phyloP scores from a whole-genome alignment of 2,329 filamentous ascomycete genomes.

The Sclerotinia minor region DNA sequence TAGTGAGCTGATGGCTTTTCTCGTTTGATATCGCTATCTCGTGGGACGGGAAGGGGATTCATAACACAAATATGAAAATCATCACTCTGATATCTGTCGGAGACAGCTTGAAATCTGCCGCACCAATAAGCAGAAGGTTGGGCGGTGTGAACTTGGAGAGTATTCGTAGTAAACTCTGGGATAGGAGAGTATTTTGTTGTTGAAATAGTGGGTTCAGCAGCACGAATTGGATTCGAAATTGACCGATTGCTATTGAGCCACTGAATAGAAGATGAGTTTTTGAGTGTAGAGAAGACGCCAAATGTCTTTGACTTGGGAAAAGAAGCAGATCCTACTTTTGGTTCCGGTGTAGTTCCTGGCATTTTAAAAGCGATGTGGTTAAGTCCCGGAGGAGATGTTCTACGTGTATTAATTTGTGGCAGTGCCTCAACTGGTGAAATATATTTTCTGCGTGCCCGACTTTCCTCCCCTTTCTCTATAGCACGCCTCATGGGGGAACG shows the following conservation, averaged over 20 bases:
- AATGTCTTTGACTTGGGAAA: slow-evolving; percentile 49
- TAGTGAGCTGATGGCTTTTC: slow-evolving; percentile 5
- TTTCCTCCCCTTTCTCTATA: slow-evolving; percentile 31
- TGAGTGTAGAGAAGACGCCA: slow-evolving; percentile 49
- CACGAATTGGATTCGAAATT: slow-evolving; percentile 22
- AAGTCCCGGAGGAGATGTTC: slow-evolving; percentile 23
- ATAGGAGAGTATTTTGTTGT: slow-evolving; percentile 20
- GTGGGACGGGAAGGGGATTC: slow-evolving; percentile 20
- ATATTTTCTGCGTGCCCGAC: neutral
- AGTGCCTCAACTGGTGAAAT: slow-evolving; percentile 9
- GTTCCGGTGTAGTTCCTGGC: slow-evolving; percentile 29
- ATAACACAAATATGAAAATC: slow-evolving; percentile 36
- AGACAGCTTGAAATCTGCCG: slow-evolving; percentile 59
- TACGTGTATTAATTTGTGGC: slow-evolving; percentile 26
- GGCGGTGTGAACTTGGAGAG: slow-evolving; percentile 45
- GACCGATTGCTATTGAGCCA: slow-evolving; percentile 25
- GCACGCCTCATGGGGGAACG: slow-evolving; percentile 26
- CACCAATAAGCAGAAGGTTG: slow-evolving; percentile 59
- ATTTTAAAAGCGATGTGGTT: slow-evolving; percentile 4
- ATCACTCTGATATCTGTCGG: slow-evolving; percentile 55
- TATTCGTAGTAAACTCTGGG: slow-evolving; percentile 28
- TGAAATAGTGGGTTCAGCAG: slow-evolving; percentile 25
- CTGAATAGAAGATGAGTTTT: slow-evolving; percentile 46
- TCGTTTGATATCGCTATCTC: slow-evolving; percentile 2
- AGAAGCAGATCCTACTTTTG: slow-evolving; percentile 17